Evolutionary conservation across 345 rosid species (phyloP).

Genomic region (Toxicodendron radicans): DNA sequence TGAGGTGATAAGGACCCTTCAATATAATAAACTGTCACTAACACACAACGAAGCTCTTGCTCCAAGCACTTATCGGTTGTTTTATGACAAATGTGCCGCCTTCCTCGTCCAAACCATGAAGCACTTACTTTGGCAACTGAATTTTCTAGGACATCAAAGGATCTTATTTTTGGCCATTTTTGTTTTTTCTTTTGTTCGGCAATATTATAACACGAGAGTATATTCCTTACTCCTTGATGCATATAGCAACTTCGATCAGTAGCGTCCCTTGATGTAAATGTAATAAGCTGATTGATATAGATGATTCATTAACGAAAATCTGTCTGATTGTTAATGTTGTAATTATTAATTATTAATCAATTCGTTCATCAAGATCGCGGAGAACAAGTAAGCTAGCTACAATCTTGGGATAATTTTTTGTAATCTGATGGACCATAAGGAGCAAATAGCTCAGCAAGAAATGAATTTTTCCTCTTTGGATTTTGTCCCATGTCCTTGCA

Average conservation of each 20-base stretch:
- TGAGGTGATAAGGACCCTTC: neutral
- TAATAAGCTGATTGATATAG: no score
- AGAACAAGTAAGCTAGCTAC: no score
- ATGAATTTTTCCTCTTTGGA: slow-evolving; percentile 31
- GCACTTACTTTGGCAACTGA: neutral
- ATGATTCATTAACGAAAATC: neutral
- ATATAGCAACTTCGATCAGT: no score
- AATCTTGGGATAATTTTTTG: neutral
- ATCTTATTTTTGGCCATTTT: neutral
- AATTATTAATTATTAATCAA: no score
- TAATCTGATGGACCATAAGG: slow-evolving; percentile 30
- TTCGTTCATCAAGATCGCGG: no score
- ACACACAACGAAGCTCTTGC: slow-evolving; percentile 4
- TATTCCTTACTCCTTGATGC: no score
- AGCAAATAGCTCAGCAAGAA: slow-evolving; percentile 30
- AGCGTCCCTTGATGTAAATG: no score
- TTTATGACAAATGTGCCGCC: slow-evolving; percentile 17
- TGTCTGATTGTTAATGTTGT: no score
- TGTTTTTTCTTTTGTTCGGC: neutral
- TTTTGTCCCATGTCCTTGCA: slow-evolving; percentile 36
- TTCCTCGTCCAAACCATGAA: neutral
- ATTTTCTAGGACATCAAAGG: neutral
- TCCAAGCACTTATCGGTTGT: neutral
- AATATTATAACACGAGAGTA: no score
- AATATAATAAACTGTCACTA: neutral